A percentile compares a stretch with the other conserved stretches of the same genome.
Conservation (phyloP, 352 stramenopile species). For the Aphanomyces stellatus region DNA sequence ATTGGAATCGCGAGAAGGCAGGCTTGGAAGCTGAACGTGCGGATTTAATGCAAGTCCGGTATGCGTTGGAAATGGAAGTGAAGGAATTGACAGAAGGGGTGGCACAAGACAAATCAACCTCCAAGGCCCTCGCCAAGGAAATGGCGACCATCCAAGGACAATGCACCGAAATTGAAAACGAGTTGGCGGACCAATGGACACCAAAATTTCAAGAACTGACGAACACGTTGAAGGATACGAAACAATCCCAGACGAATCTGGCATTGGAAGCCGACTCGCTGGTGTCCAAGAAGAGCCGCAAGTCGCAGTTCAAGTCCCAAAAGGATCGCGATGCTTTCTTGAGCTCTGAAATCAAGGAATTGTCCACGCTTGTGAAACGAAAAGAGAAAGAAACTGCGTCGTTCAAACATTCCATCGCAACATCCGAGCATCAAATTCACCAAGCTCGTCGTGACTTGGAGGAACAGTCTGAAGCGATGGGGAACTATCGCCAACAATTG, state of each 20-base stretch:
- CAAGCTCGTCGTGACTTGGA: conserved; percentile 39
- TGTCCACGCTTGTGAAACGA: conserved; percentile 46
- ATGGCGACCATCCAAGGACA: conserved; percentile 40
- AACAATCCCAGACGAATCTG: conserved; percentile 21
- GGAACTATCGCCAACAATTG: conserved; percentile 40
- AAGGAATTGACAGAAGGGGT: conserved; percentile 61
- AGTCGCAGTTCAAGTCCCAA: conserved; percentile 91
- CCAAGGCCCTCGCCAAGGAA: conserved; percentile 41
- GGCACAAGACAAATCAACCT: conserved; percentile 35
- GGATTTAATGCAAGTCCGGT: conserved; percentile 64
- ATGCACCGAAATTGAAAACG: conserved; percentile 38
- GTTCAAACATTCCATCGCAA: conserved; percentile 36
- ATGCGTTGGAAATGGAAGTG: conserved; percentile 76
- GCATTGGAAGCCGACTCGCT: conserved; percentile 64
- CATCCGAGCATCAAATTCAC: conserved; percentile 31
- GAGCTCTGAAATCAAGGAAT: conserved; percentile 48
- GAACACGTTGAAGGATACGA: conserved; percentile 43
- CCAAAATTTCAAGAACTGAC: conserved; percentile 43
- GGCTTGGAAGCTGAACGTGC: conserved; percentile 60
- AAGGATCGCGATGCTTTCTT: conserved; percentile 88
- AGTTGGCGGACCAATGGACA: conserved; percentile 44
- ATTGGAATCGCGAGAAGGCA: conserved; percentile 25
- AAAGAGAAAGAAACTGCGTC: conserved; percentile 47
- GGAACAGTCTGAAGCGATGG: conserved; percentile 39
- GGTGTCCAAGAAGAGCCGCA: conserved; percentile 95